These are phyloP conservation scores for Fagopyrum esculentum DNA, from an alignment of 148 eudicot genomes.

Conservation along the genomic window DNA sequence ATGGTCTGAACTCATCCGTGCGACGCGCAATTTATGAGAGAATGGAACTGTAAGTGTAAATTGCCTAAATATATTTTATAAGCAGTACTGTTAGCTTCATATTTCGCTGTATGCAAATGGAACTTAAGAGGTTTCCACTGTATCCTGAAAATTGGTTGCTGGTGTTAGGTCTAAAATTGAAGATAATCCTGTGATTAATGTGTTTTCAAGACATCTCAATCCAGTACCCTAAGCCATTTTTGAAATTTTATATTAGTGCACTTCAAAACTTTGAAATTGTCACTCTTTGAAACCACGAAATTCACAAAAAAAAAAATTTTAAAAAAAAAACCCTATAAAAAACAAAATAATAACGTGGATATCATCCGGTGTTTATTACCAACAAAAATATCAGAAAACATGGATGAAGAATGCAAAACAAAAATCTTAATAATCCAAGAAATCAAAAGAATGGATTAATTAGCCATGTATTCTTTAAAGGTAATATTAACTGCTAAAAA, in stretches of 20 bases:
- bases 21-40: constrained; percentile 68
- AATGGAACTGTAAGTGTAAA: constrained; percentile 77
- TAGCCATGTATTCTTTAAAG: neutral
- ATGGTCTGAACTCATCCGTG: constrained; percentile 92
- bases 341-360: too few species aligned
- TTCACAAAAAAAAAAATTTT: neutral
- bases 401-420: neutral
- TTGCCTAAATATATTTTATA: constrained; percentile 1
- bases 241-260: neutral
- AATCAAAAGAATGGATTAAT: neutral
- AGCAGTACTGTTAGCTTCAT: neutral
- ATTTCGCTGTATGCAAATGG: neutral
- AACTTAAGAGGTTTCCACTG: too few species aligned
- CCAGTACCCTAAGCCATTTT: neutral
- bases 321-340: too few species aligned
- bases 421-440: neutral
- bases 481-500: neutral
- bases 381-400: too few species aligned
- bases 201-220: too few species aligned
- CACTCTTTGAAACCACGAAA: neutral
- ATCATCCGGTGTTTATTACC: too few species aligned
- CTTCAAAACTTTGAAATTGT: neutral
- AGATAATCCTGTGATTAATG: too few species aligned
- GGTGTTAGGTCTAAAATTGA: too few species aligned
- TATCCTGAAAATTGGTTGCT: too few species aligned